Conservation (phyloP, 2,329 filamentous ascomycete species). For the Daldinia sp. region DNA sequence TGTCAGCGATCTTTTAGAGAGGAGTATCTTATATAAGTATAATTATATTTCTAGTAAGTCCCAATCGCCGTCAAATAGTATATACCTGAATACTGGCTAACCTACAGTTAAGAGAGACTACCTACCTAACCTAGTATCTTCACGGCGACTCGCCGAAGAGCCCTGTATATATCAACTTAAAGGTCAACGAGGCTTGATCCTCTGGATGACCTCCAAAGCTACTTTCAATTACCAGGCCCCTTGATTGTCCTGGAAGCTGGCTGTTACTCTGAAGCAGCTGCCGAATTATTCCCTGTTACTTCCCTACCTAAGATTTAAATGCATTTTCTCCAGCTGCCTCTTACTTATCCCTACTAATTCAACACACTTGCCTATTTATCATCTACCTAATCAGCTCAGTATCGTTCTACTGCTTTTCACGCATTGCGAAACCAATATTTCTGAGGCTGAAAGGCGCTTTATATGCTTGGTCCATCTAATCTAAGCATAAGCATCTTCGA, state of each 20-base stretch:
- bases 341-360: background rate
- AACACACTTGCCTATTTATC: background rate
- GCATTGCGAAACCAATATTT: background rate
- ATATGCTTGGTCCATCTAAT: conserved; percentile 31
- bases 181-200: background rate
- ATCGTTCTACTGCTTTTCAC: background rate
- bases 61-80: background rate
- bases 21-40: background rate
- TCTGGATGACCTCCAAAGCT: background rate
- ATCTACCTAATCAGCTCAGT: background rate
- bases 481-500: background rate
- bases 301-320: background rate
- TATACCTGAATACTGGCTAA: background rate
- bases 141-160: background rate
- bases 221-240: background rate
- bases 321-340: background rate
- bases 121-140: background rate
- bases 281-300: background rate
- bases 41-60: conserved; percentile 6
- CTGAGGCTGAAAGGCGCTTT: background rate
- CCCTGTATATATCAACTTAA: background rate
- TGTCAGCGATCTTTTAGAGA: background rate
- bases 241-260: background rate
- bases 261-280: no score
- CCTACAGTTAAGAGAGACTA: background rate